phyloP scores from a whole-genome alignment of 768 basidiomycete genomes.

The Lyophyllum atratum region DNA sequence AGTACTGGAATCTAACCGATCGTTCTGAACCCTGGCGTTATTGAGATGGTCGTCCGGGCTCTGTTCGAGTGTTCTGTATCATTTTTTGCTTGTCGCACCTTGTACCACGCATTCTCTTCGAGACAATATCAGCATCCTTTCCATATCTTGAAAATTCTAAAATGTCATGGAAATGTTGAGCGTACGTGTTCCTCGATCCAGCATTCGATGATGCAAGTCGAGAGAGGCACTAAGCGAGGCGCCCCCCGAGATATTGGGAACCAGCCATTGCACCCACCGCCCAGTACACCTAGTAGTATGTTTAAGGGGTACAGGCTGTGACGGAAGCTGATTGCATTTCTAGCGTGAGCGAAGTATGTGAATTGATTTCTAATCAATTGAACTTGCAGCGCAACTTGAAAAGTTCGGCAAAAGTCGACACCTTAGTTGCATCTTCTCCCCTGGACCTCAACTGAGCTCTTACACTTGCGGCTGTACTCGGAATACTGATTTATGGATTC shows the following conservation, averaged over 20 bases:
- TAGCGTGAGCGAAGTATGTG: too few relatives aligned
- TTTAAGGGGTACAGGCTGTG: too few relatives aligned
- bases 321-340: neutral
- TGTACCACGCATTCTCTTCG: constrained; percentile 21
- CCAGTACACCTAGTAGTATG: too few relatives aligned
- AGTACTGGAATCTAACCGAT: constrained; percentile 26
- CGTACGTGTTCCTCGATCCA: too few relatives aligned
- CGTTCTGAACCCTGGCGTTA: constrained; percentile 4
- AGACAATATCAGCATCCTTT: constrained; percentile 19
- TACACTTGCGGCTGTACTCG: neutral
- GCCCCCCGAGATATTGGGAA: neutral
- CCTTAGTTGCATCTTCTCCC: neutral
- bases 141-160: neutral
- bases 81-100: constrained; percentile 17
- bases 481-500: neutral
- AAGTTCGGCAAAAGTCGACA: neutral
- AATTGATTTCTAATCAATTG: too few relatives aligned
- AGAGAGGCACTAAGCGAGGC: too few relatives aligned
- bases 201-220: too few relatives aligned
- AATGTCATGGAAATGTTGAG: neutral
- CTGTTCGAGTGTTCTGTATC: constrained; percentile 20
- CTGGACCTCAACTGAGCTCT: constrained; percentile 6
- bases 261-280: neutral
- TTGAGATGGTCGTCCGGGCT: constrained; percentile 10
- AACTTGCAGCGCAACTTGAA: too few relatives aligned